Evolutionary conservation across 331 rosid genomes (phyloP).

Genomic region (Rhamnella rubrinervis): DNA sequence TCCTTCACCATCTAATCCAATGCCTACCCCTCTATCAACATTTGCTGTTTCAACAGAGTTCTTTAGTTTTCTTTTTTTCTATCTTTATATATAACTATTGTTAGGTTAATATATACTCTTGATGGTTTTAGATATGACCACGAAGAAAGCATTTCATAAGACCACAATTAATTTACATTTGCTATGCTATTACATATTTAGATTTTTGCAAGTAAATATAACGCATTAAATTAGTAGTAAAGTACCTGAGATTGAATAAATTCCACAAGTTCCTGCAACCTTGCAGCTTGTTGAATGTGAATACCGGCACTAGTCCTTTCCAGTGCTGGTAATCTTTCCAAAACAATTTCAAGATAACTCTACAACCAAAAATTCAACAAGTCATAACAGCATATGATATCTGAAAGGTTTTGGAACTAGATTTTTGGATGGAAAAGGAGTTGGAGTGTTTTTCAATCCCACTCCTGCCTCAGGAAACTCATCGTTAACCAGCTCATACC

Average conservation of each 20-base stretch:
- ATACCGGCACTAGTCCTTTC: constrained; percentile 70
- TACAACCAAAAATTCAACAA: constrained; percentile 31
- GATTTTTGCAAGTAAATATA: neutral
- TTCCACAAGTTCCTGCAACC: constrained; percentile 92
- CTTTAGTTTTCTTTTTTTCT: no score
- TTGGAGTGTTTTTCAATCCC: no score
- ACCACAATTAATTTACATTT: no score
- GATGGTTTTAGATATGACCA: neutral
- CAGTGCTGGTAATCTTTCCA: constrained; percentile 73
- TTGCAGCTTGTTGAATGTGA: constrained; percentile 76
- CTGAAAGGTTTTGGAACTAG: constrained; percentile 4
- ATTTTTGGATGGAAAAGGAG: neutral
- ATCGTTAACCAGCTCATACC: no score
- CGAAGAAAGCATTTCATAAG: neutral
- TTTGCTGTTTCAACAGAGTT: no score
- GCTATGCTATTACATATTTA: neutral
- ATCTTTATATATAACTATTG: no score
- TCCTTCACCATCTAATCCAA: no score
- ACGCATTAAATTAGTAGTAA: neutral
- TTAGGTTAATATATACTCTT: neutral
- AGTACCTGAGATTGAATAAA: constrained; percentile 92
- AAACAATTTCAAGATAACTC: constrained; percentile 94
- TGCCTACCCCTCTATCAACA: no score
- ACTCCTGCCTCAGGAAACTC: no score
- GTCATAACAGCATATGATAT: neutral